These are phyloP conservation scores for Berkeleyomyces rouxiae DNA, from an alignment of 2,329 filamentous ascomycete species.

Conservation along the genomic window DNA sequence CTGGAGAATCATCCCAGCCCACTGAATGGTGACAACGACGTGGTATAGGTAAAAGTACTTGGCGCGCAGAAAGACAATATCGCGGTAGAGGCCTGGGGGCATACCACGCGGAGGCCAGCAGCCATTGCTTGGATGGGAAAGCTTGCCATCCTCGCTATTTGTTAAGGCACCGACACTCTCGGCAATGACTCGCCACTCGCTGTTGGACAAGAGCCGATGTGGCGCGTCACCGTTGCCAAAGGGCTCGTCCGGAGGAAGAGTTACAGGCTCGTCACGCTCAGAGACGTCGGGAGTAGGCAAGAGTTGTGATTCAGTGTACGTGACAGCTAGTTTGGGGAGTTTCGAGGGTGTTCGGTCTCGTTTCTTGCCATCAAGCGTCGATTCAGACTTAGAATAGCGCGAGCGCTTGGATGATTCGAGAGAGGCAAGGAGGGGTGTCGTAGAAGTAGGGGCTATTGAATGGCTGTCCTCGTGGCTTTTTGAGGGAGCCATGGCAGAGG, in stretches of 20 bases:
- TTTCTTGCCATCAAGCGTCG: neutral
- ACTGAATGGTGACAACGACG: constrained; percentile 26
- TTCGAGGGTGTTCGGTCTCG: neutral
- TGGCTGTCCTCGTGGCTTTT: neutral
- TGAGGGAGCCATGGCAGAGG: neutral
- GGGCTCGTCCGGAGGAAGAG: neutral
- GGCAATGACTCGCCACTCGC: constrained; percentile 11
- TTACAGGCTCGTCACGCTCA: too few relatives aligned
- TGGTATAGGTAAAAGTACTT: constrained; percentile 31
- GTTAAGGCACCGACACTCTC: constrained; percentile 10
- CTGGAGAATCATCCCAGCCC: constrained; percentile 32
- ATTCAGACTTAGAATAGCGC: neutral
- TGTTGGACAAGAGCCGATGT: constrained; percentile 8
- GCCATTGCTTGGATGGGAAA: constrained; percentile 26
- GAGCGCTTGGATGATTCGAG: neutral
- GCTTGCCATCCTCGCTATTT: constrained; percentile 23
- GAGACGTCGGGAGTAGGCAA: too few relatives aligned
- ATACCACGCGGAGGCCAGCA: constrained; percentile 32
- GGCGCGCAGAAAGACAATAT: constrained; percentile 28
- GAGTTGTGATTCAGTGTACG: neutral
- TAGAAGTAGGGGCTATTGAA: neutral
- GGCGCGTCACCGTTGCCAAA: neutral
- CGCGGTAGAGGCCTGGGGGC: constrained; percentile 32
- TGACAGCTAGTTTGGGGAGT: neutral
- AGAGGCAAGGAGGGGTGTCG: neutral